A percentile compares a stretch with the other conserved stretches of the same genome.
Evolutionary conservation across 2,329 filamentous ascomycete species (phyloP).

Genomic region (Calonectria pseudoreteaudii): DNA sequence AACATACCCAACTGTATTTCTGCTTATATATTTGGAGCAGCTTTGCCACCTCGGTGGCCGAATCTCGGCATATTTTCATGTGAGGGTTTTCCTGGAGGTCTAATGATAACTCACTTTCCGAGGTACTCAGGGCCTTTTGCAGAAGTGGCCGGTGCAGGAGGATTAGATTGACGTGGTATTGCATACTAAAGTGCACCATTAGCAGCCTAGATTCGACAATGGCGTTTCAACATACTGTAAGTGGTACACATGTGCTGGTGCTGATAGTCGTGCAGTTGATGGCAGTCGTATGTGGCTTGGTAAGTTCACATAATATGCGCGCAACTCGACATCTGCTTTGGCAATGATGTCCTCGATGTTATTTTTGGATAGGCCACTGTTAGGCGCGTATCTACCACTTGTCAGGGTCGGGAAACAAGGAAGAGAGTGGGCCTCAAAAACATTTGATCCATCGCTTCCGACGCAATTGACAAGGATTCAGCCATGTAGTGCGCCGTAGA

Average conservation of each 20-base stretch:
- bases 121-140: not conserved
- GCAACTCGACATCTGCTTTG: conserved; percentile 10
- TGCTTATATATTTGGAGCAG: conserved; percentile 34
- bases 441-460: conserved; percentile 19
- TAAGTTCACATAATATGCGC: not conserved
- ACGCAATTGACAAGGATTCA: conserved; percentile 3
- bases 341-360: conserved; percentile 8
- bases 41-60: conserved; percentile 32
- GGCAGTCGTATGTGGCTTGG: conserved; percentile 20
- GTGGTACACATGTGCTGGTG: conserved; percentile 36
- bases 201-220: not conserved
- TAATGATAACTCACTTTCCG: not conserved
- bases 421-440: not conserved
- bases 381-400: conserved; percentile 12
- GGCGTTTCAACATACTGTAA: conserved; percentile 31
- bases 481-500: conserved; percentile 20
- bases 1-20: conserved; percentile 35
- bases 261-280: not conserved
- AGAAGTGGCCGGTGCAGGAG: conserved; percentile 37
- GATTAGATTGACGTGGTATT: conserved; percentile 37
- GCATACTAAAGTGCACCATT: conserved; percentile 23
- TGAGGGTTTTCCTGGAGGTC: not conserved
- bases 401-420: not conserved
- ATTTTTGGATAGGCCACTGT: not conserved
- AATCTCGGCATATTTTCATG: conserved; percentile 35